Evolutionary conservation across 2,329 filamentous ascomycete species (phyloP), one percentile per base, ranked within the genome.

Genomic region (Intubia oerlemansii): DNA sequence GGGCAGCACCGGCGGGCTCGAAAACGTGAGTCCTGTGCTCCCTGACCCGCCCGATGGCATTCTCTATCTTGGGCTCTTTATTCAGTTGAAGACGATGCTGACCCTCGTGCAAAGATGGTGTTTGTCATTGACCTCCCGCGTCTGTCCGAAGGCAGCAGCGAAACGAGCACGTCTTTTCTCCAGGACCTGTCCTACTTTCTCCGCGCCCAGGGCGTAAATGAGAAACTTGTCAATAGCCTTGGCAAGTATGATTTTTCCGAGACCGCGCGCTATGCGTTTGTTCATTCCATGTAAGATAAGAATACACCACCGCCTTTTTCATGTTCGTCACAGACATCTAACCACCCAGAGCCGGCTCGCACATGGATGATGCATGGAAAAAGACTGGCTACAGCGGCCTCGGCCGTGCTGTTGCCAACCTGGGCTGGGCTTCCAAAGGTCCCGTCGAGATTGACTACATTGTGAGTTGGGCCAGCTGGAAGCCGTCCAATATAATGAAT

Each of bases 121-220:
- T 95, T 92, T 45, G 45, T 95, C n/a, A 84, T 98, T 38, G 88
- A 98, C 45, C 63, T 95, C 7, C 85, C 88, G 5, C 59, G 64
- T 23, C 47, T 67, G 15, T 41, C 51, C n/a, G 10, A 44, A 39
- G 42, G n/a, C 39, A 38, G 28, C 15, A 8, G 21, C 14, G 23
- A 28, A 8, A 16, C 12, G 31, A 11, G 23, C 10, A 39, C 34
- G 5, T 31, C 28, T 1, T 93, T 92, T 44, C 66, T 66, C 13
- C 59, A 66, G 33, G 75, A 85, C 23, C 54, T 93, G 16, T 47
- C 62, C 14, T 63, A 67, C 41, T 92, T 88, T 41, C 52, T 90
- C 4, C 50, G 55, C 32, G 72, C 71, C 7, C 68, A 73, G 41
- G 65, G 63, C 0, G 46, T 91, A 7, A 61, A 73, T 4, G 54